Conservation (phyloP, 2,329 filamentous ascomycete species). For the Ophiostoma sp. region DNA sequence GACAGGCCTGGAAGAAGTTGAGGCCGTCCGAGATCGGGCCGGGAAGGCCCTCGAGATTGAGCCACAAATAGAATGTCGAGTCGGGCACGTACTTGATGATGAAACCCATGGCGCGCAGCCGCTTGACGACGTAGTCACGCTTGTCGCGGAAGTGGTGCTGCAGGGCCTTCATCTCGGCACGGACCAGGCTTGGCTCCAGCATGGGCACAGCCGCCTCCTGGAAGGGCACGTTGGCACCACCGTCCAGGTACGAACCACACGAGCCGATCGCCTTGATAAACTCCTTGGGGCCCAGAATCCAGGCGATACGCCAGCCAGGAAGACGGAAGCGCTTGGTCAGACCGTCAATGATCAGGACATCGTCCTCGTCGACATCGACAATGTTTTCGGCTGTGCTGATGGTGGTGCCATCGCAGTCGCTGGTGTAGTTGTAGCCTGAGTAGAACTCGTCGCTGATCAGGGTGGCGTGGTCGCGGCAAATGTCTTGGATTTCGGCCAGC, state of each 20-base stretch:
- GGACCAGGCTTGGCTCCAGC: conserved; percentile 82
- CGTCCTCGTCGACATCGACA: conserved; percentile 82
- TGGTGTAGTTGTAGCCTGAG: conserved; percentile 93
- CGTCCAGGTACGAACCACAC: conserved; percentile 91
- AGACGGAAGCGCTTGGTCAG: conserved; percentile 96
- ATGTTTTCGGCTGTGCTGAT: conserved; percentile 89
- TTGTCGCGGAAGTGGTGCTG: conserved; percentile 88
- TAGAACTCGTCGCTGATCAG: conserved; percentile 98
- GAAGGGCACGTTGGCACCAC: conserved; percentile 92
- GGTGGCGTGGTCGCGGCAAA: conserved; percentile 86
- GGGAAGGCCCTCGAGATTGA: conserved; percentile 67
- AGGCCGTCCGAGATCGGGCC: conserved; percentile 85
- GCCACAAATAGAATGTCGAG: conserved; percentile 90
- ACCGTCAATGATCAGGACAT: conserved; percentile 92
- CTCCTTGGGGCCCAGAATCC: conserved; percentile 94
- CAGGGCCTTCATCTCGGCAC: conserved; percentile 82
- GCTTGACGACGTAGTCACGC: conserved; percentile 83
- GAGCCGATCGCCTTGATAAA: conserved; percentile 92
- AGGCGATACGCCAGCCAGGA: conserved; percentile 93
- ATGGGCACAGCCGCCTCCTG: conserved; percentile 90
- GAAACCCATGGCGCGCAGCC: conserved; percentile 85
- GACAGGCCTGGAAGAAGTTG: conserved; percentile 94
- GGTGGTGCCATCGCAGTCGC: conserved; percentile 83
- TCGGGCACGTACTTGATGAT: conserved; percentile 80
- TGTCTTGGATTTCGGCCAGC: conserved; percentile 85